These are phyloP conservation scores for Sclerotinia trifoliorum DNA, from an alignment of 2,329 filamentous ascomycete genomes.

Conservation along the genomic window DNA sequence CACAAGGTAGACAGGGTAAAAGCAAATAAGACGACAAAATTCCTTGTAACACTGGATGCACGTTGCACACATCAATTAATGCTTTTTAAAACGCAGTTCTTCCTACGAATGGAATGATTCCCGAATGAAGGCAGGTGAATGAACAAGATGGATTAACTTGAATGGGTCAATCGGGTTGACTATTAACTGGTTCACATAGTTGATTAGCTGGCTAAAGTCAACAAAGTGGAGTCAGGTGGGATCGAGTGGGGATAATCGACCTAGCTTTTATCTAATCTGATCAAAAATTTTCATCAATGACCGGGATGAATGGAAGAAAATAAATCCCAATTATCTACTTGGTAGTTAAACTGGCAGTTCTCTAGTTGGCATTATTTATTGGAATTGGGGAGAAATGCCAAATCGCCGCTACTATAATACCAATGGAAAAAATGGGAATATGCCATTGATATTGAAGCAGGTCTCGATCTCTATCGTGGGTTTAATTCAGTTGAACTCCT, in stretches of 20 bases:
- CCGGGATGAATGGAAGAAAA: background rate
- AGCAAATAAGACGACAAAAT: background rate
- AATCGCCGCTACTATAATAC: background rate
- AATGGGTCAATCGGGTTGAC: background rate
- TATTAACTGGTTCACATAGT: background rate
- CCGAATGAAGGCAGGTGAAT: background rate
- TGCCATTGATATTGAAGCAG: background rate
- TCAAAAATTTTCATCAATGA: slow-evolving; percentile 17
- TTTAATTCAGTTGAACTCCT: background rate
- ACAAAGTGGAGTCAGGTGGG: background rate
- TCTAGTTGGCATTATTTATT: background rate
- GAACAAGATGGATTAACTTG: background rate
- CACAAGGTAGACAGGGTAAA: background rate
- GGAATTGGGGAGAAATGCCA: background rate
- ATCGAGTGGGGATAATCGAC: background rate
- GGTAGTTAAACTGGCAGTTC: background rate
- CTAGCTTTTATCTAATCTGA: slow-evolving; percentile 20
- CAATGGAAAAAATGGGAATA: slow-evolving; percentile 3
- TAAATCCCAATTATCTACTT: background rate
- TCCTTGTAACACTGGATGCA: background rate
- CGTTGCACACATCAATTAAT: background rate
- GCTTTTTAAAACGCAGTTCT: background rate
- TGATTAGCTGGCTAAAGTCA: slow-evolving; percentile 15
- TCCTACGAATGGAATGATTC: background rate
- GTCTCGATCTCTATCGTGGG: background rate